Evolutionary conservation across 495 filamentous ascomycete genomes (phyloP), one percentile per base, ranked within the genome.

Genomic region (Xylaria sp.): DNA sequence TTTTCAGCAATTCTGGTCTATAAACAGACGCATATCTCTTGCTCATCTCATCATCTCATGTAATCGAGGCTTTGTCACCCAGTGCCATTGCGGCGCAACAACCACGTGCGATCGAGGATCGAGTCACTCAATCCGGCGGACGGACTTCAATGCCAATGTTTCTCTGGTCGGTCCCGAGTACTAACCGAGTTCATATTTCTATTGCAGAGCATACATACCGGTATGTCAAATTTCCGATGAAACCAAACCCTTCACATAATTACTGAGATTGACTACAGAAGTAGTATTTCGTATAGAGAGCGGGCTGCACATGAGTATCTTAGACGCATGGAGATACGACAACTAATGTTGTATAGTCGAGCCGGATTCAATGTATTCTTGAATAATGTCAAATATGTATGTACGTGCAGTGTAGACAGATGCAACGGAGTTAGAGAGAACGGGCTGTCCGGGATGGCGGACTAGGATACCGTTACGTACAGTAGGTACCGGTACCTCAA

Each of bases 41-140:
- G 57, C 11, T 46, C 44, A 46, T 46, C 5, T 46, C 5, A 46
- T 46, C 5, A n/a, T n/a, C 31, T 58, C 31, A 35, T 58, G 17
- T 58, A 58, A 31, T 33, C 33, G 15, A 58, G 8, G 7, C 58
- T 61, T 61, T 40, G 58, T 61, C 58, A 61, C n/a, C n/a, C n/a
- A n/a, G n/a, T n/a, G 19, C 37, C 33, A n/a, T 21, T 62, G n/a
- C 58, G 29, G 53, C 24, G 33, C 11, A 12, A n/a, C 31, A n/a
- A 59, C 57, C 57, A 37, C 57, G 17, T 59, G 33, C 19, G 1
- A n/a, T n/a, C n/a, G n/a, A n/a, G 44, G 5, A n/a, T 19, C 9
- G 33, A 40, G n/a, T n/a, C 19, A 21, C 8, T 35, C 33, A 14
- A 11, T n/a, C 43, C 14, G 37, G 35, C 21, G 37, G 19, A 59